Conservation (phyloP, 2,329 filamentous ascomycete species). For the Claviceps paspali region DNA sequence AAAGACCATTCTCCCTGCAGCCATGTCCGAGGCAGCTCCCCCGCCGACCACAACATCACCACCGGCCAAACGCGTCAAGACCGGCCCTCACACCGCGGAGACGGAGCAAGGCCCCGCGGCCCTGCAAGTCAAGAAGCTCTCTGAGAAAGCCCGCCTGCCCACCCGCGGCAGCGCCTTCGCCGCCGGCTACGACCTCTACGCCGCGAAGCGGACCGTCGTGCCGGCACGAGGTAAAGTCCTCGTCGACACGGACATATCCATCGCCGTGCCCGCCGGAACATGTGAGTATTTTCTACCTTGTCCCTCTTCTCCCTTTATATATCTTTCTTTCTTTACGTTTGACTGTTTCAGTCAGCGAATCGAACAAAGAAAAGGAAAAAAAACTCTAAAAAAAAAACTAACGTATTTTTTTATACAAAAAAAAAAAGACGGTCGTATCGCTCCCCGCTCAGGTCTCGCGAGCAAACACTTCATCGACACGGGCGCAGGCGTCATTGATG, state of each 20-base stretch:
- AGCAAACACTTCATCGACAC: constrained; percentile 93
- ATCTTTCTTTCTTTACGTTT: background rate
- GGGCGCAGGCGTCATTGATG: constrained; percentile 92
- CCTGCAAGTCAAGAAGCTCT: constrained; percentile 79
- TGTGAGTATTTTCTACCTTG: no score
- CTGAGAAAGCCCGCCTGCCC: constrained; percentile 61
- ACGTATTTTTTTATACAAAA: no score
- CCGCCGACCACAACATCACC: constrained; percentile 49
- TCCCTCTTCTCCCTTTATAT: background rate
- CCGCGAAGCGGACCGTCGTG: constrained; percentile 56
- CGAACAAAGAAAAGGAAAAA: background rate
- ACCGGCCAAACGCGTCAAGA: constrained; percentile 67
- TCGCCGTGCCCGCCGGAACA: constrained; percentile 79
- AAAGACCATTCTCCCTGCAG: background rate
- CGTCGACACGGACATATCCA: constrained; percentile 80
- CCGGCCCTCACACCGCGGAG: constrained; percentile 17
- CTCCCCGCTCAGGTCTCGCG: constrained; percentile 80
- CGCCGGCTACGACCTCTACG: constrained; percentile 90
- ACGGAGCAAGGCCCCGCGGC: constrained; percentile 15
- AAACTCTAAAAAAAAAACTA: no score
- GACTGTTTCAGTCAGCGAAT: no score
- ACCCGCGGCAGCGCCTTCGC: constrained; percentile 81
- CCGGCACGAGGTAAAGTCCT: constrained; percentile 71
- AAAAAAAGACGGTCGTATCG: constrained; percentile 86
- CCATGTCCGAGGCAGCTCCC: constrained; percentile 9